Evolutionary conservation across 352 stramenopile genomes (phyloP), one percentile per base, ranked within the genome.

Genomic region (Globisporangium mamillatum): DNA sequence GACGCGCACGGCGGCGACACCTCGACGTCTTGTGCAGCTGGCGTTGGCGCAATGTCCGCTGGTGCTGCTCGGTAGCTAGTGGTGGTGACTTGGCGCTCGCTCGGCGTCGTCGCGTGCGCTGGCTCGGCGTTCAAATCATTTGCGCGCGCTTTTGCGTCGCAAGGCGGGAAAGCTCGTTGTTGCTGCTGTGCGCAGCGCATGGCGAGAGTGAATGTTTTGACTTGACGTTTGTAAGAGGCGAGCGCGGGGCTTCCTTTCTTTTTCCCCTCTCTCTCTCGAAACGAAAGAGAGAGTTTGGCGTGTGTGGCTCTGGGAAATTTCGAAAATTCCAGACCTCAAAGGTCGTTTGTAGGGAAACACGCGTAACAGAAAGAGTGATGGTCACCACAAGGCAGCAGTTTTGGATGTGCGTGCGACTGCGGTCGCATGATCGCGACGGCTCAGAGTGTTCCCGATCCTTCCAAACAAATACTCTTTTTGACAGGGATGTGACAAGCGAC

Each of bases 321-420:
- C 44, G 64, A 69, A 69, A 63, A 69, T 69, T 69, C 64, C 25
- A 63, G 64, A 69, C 63, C 54, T 48, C 46, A 52, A 60, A 60
- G 25, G 60, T 56, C 41, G 27, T 32, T 32, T 32, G 3, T 32
- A 32, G 27, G 27, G 27, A 32, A 32, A 32, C 2, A 32, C 27
- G 27, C 27, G 27, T 32, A 3, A 32, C 27, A 32, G 6, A 32
- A 32, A 32, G 27, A 32, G 27, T 32, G 27, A 32, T 32, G 27
- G 27, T 32, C 4, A 32, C 27, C 27, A 32, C 27, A 32, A 32
- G 27, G 27, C 27, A 32, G 27, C 2, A 32, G 27, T 32, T 32
- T 32, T 32, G 27, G 27, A 32, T 32, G 27, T 32, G 27, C 27
- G 27, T 32, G 27, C 27, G 27, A 7, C 27, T 32, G 27, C 27